Percentiles rank a stretch among this genome's conserved stretches.
phyloP scores from a whole-genome alignment of 169 alveolate genomes.

The Ichthyophthirius multifiliis region DNA sequence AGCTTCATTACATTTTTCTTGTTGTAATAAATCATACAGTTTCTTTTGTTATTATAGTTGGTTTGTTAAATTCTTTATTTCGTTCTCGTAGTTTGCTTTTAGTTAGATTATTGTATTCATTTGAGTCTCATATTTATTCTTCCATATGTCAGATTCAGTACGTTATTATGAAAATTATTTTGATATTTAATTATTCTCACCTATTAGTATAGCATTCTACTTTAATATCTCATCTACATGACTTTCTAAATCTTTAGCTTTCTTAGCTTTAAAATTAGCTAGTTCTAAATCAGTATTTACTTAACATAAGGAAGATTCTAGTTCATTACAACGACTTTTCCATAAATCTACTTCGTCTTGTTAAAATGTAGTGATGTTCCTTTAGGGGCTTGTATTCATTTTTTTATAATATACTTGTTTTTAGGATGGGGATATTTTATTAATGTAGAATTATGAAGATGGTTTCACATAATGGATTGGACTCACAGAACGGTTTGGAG shows the following conservation, averaged over 20 bases:
- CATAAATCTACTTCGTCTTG: slow-evolving; percentile 6
- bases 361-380: not conserved
- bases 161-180: slow-evolving; percentile 20
- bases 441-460: not conserved
- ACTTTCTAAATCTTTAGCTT: not conserved
- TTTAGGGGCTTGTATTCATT: not conserved
- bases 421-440: not conserved
- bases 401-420: not conserved
- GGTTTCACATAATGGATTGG: slow-evolving; percentile 7
- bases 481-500: slow-evolving; percentile 1
- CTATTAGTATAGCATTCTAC: not conserved
- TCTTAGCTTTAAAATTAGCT: not conserved
- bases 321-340: slow-evolving; percentile 1
- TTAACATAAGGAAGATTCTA: not conserved
- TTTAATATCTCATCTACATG: not conserved
- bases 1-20: slow-evolving; percentile 3
- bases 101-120: slow-evolving; percentile 16
- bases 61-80: slow-evolving; percentile 14
- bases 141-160: slow-evolving; percentile 46
- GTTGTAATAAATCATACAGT: not conserved
- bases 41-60: not conserved
- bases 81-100: slow-evolving; percentile 33
- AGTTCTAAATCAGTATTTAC: slow-evolving; percentile 4
- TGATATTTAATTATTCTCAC: not conserved
- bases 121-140: slow-evolving; percentile 35